Evolutionary conservation across 495 filamentous ascomycete species (phyloP).

Genomic region (Aspergillus nanangensis): DNA sequence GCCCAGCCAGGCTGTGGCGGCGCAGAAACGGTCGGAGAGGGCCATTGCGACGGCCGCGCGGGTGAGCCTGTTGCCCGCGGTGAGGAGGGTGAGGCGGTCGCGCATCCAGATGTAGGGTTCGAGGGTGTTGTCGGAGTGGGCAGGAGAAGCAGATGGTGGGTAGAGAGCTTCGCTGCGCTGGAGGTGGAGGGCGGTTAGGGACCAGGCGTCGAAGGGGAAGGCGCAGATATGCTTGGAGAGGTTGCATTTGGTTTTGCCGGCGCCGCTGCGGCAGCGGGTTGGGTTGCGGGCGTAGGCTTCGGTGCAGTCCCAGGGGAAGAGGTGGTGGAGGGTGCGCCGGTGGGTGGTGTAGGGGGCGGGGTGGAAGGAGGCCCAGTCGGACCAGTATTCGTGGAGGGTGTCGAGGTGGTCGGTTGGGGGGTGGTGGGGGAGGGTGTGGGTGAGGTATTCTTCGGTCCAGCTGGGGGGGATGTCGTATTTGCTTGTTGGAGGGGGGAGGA

Average conservation of each 20-base stretch:
- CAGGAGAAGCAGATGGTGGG: constrained; percentile 9
- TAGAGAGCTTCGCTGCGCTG: constrained; percentile 24
- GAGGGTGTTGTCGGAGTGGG: constrained; percentile 5
- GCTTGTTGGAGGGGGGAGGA: constrained; percentile 2
- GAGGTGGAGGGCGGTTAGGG: constrained; percentile 30
- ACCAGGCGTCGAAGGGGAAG: constrained; percentile 43
- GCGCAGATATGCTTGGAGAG: constrained; percentile 38
- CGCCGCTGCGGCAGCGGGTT: constrained; percentile 20
- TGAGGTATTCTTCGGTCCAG: constrained; percentile 38
- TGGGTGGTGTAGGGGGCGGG: constrained; percentile 29
- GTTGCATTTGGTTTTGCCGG: constrained; percentile 36
- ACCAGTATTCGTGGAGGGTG: constrained; percentile 37
- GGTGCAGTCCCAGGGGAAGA: constrained; percentile 45
- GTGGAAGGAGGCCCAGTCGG: constrained; percentile 39
- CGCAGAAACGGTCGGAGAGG: constrained; percentile 1
- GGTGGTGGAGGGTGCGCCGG: constrained; percentile 2
- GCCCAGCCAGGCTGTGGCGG: constrained; percentile 9
- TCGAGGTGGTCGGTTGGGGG: constrained; percentile 36
- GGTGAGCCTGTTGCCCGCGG: constrained; percentile 22
- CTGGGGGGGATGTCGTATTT: constrained; percentile 37
- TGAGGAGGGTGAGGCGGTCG: constrained; percentile 29
- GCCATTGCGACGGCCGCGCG: constrained; percentile 31
- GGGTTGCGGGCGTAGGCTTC: constrained; percentile 34
- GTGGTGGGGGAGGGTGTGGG: constrained; percentile 17
- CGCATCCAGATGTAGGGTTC: constrained; percentile 15